Base-by-base conservation (phyloP, 1,139 yeast genomes). In the Debaryomyces psychrophilus region DNA sequence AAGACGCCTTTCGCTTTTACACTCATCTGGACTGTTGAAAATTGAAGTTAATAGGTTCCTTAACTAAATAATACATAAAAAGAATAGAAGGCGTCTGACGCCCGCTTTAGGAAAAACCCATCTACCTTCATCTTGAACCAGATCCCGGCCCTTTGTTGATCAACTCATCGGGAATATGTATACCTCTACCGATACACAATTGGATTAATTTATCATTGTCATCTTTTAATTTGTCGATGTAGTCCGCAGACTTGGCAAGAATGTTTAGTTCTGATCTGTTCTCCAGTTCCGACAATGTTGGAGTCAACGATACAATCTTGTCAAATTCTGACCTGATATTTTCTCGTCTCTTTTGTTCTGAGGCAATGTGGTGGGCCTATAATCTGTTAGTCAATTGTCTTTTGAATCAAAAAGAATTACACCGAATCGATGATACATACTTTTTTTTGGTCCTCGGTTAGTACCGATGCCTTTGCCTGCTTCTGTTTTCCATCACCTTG, bases 311-410 rank as follows among this genome's bases (percentile, higher is more conserved):
- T 9, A 75, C 80, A 17, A 75, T 71, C 44, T 66, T 67, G 52
- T 75, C 80, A 54, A 75, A 75, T 51, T 74, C 79, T 11, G 76
- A 65, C 37, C 80, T 62, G 31, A 75, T 75, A 50, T 75, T 73
- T 48, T 73, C 78, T 52, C 80, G 62, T 56, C 80, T 59, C 51
- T 73, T 74, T 52, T 75, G 79, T 51, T 75, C 80, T 1, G 79
- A 73, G n/a, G 79, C 79, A 14, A 75, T 75, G 50, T 75, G 80
- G 50, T 75, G 80, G 1, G 79, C 79, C 76, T 73, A 33, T 38
- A 27, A 4, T 9, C n/a, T 9, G 35, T 38, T 38, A 38, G 41
- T 38, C 8, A 18, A 20, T 17, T 22, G 31, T 8, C n/a, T n/a
- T 28, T 12, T 5, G 5, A 20, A 20, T 4, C 22, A 20, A 20